phyloP scores from a whole-genome alignment of 768 basidiomycete genomes.

The Rickenella mellea region DNA sequence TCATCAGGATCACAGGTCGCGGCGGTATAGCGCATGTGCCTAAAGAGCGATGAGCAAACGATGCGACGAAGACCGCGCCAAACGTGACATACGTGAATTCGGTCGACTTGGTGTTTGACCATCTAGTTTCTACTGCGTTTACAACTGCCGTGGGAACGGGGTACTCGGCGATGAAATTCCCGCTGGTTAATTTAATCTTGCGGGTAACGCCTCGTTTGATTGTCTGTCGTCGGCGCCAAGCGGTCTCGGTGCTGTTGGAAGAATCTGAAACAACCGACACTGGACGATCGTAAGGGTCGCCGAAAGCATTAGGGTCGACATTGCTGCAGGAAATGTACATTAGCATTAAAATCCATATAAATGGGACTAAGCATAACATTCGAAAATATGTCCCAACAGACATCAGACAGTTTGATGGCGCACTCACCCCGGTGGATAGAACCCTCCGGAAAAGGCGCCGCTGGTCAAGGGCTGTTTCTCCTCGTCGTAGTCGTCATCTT shows the following conservation, averaged over 20 bases:
- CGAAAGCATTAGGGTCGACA: constrained; percentile 50
- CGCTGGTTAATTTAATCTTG: constrained; percentile 87
- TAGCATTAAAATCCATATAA: background rate
- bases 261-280: constrained; percentile 24
- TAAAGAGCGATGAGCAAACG: constrained; percentile 17
- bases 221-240: constrained; percentile 71
- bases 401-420: constrained; percentile 2
- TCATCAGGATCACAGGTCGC: constrained; percentile 90
- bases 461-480: constrained; percentile 72
- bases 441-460: constrained; percentile 46
- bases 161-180: constrained; percentile 89
- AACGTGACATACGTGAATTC: constrained; percentile 75
- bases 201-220: constrained; percentile 91
- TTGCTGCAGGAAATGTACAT: constrained; percentile 19
- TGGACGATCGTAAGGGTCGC: constrained; percentile 59
- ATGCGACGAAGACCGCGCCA: background rate
- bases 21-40: constrained; percentile 91
- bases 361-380: constrained; percentile 11
- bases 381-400: constrained; percentile 6
- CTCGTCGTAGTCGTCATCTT: constrained; percentile 58
- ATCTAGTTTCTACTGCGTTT: constrained; percentile 77
- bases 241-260: constrained; percentile 24
- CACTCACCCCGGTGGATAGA: constrained; percentile 69
- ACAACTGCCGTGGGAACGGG: constrained; percentile 76
- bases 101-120: constrained; percentile 58